Conservation (phyloP, 2,329 filamentous ascomycete species). For the Fusarium sp. region DNA sequence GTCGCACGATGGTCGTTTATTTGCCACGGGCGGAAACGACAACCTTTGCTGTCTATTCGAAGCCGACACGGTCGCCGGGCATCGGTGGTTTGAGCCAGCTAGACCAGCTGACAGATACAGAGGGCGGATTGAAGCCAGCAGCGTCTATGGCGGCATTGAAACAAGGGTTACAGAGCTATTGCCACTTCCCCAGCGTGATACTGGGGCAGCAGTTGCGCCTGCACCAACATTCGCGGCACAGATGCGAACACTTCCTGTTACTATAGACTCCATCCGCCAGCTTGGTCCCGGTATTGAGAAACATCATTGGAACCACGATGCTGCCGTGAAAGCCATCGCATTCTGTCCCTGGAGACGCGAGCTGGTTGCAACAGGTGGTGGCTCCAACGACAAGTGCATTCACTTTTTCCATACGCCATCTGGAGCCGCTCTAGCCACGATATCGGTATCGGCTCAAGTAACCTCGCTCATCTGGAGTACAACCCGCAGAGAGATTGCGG, state of each 20-base stretch:
- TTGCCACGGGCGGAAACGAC: constrained; percentile 93
- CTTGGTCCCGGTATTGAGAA: constrained; percentile 67
- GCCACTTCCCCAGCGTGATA: not conserved
- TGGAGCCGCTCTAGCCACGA: constrained; percentile 85
- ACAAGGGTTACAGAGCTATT: constrained; percentile 17
- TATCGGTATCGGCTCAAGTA: constrained; percentile 91
- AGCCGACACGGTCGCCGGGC: constrained; percentile 63
- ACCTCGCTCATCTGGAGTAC: constrained; percentile 92
- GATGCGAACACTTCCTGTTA: constrained; percentile 43
- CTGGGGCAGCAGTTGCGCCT: not conserved
- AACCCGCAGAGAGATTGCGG: constrained; percentile 85
- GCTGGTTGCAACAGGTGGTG: constrained; percentile 88
- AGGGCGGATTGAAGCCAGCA: constrained; percentile 9
- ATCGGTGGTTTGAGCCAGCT: constrained; percentile 2
- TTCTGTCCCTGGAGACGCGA: constrained; percentile 95
- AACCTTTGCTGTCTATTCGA: constrained; percentile 88
- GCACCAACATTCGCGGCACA: constrained; percentile 34
- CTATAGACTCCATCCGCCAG: constrained; percentile 53
- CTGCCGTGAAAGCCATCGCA: constrained; percentile 94
- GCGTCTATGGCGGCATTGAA: constrained; percentile 22
- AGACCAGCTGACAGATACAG: constrained; percentile 4
- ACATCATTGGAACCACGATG: constrained; percentile 80
- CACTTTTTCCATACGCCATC: constrained; percentile 93
- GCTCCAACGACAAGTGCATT: constrained; percentile 93
- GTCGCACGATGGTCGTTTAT: constrained; percentile 77